Evolutionary conservation across 1,284 basidiomycete genomes (phyloP), one percentile per base, ranked within the genome.

Genomic region (Trametes polyzona): DNA sequence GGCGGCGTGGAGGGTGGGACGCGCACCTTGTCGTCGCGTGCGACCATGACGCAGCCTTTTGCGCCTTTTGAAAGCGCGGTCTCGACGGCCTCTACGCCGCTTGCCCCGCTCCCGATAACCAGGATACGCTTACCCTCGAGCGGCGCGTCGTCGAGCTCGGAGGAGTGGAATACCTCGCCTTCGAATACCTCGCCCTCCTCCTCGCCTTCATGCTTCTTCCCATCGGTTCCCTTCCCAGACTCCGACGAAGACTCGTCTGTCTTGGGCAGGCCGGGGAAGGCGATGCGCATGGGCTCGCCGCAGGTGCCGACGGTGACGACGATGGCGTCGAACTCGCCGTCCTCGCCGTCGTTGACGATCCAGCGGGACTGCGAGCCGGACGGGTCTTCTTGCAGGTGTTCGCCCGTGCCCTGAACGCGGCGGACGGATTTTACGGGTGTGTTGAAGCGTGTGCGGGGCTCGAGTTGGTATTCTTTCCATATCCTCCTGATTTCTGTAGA

Each of bases 31-130:
- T 74, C 72, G 24, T 71, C 66, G 16, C 71, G 61, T 1, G 83
- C 83, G 26, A 85, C 68, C 68, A 86, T 79, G 3, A 75, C 72
- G 4, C 77, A 72, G 21, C 75, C 67, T 16, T 74, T 74, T 3
- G 83, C 83, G 19, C 78, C 76, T 47, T 78, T 73, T 3, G 70
- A 63, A 1, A 83, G 67, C 1, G 78, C 78, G 1, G 80, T 77
- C 64, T 87, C 84, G n/a, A 83, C 81, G 1, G 83, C 80, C 64
- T 87, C 85, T 16, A 87, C 80, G 8, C 82, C 84, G 46, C 79
- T 82, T 0, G 86, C 85, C 0, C 84, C 84, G 36, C 80, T 80
- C 0, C 85, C 86, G 23, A 88, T 73, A 2, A 85, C 75, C 11
- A 80, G 73, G 3, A 83, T 72, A 16, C 73, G 77, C 71, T 84